These are phyloP conservation scores for Mycena leptocephala DNA, from an alignment of 768 basidiomycete species.

Conservation along the genomic window DNA sequence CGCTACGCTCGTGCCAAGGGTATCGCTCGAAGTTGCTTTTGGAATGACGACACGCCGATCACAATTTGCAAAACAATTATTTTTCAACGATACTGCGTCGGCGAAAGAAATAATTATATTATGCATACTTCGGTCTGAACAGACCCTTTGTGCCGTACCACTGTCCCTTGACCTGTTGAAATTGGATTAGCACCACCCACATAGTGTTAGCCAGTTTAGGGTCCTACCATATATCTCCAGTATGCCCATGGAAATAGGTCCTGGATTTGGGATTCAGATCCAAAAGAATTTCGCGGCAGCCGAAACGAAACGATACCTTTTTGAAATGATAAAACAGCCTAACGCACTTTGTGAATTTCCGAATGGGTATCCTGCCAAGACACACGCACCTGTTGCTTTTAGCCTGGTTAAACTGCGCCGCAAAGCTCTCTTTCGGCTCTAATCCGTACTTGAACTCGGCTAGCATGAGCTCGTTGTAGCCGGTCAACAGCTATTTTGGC, in stretches of 20 bases:
- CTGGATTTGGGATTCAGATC: conserved; percentile 42
- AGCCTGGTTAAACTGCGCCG: conserved; percentile 79
- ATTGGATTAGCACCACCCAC: not conserved
- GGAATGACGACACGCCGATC: too few species aligned
- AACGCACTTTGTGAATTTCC: conserved; percentile 26
- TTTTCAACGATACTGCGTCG: not conserved
- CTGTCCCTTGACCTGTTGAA: conserved; percentile 52
- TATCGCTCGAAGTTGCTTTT: too few species aligned
- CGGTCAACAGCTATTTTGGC: conserved; percentile 76
- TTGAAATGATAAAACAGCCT: conserved; percentile 92
- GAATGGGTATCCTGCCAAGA: not conserved
- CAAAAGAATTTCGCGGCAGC: too few species aligned
- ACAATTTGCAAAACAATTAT: not conserved
- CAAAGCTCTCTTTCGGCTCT: conserved; percentile 91
- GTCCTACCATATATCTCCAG: conserved; percentile 80
- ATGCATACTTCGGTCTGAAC: conserved; percentile 56
- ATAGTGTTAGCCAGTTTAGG: not conserved
- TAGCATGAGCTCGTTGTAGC: conserved; percentile 87
- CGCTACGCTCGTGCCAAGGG: too few species aligned
- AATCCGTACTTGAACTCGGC: conserved; percentile 96
- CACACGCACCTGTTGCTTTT: conserved; percentile 76
- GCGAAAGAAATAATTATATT: not conserved
- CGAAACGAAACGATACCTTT: conserved; percentile 63
- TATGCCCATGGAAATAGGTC: conserved; percentile 84
- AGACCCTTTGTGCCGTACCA: conserved; percentile 67